Base-by-base conservation (phyloP, 2,329 filamentous ascomycete species). In the Metarhizium anisopliae region DNA sequence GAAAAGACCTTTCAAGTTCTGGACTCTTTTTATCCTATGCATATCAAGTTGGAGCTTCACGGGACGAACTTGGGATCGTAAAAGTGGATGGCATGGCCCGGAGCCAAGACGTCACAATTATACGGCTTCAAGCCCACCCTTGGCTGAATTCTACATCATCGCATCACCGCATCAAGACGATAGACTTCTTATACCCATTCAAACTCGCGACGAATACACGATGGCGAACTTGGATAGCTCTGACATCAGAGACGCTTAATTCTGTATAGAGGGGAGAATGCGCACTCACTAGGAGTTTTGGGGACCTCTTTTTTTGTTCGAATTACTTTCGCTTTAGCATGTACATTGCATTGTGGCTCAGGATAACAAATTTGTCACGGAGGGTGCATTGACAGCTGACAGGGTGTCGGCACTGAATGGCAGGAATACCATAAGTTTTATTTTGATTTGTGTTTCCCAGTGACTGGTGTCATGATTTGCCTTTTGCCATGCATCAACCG, bases 391-490 rank as follows among this genome's bases (percentile, higher is more conserved):
- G 42, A 16, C 42, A 40, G 38, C 38, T 13, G 10, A 18, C 16
- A 7, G 45, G 8, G 30, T 49, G 18, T 29, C 45, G 45, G 14
- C 53, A 45, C 56, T 58, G 56, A 58, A 58, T 58, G 56, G 56
- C 56, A 58, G 56, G 20, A 58, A 58, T 55, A 58, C 56, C 56
- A 58, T 58, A 40, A 55, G 4, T 50, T 49, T 49, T 20, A 18
- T 20, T 25, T 30, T 40, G 38, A 40, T 40, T 40, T 16, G 4
- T 40, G 14, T 40, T 16, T 16, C 18, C 16, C 18, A 35, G 38
- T 43, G n/a, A 25, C 51, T 25, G 38, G 10, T 25, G 18, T 45
- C n/a, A 11, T 16, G 14, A 40, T 36, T 36, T 36, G 38, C 10
- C 8, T 40, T 40, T 13, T 40, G 7, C 6, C 38, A 40, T 5